Evolutionary conservation across 768 basidiomycete genomes (phyloP).

Genomic region (Boletus tomentosulus): DNA sequence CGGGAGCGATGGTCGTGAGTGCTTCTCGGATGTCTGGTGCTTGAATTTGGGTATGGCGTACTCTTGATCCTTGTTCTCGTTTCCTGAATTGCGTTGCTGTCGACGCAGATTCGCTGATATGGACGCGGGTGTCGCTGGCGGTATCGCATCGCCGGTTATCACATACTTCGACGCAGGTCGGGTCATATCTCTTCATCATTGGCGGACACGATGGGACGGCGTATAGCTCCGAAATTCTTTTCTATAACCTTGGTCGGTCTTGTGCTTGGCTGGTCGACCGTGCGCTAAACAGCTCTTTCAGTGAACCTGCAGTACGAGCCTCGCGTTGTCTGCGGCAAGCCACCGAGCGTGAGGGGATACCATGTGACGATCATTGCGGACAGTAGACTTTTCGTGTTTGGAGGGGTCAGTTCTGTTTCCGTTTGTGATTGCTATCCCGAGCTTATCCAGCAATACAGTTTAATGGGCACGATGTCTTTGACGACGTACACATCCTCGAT

Average conservation of each 20-base stretch:
- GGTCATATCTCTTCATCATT: constrained; percentile 84
- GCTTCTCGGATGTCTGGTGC: constrained; percentile 85
- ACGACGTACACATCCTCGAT: constrained; percentile 84
- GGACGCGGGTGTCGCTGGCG: constrained; percentile 25
- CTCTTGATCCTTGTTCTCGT: background rate
- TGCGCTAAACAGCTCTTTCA: constrained; percentile 26
- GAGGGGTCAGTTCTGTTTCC: constrained; percentile 46
- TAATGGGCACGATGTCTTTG: constrained; percentile 78
- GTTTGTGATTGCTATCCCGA: background rate
- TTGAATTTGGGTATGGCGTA: constrained; percentile 73
- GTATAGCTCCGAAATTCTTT: constrained; percentile 70
- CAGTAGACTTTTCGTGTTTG: constrained; percentile 79
- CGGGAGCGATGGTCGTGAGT: constrained; percentile 86
- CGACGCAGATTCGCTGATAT: constrained; percentile 23
- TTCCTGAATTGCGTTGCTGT: background rate
- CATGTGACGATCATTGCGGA: constrained; percentile 81
- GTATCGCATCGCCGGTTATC: constrained; percentile 58
- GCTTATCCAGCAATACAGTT: constrained; percentile 35
- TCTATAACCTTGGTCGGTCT: constrained; percentile 79
- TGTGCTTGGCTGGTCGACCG: background rate
- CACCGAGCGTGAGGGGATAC: constrained; percentile 77
- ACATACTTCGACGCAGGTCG: constrained; percentile 86
- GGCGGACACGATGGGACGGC: constrained; percentile 83
- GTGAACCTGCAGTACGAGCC: constrained; percentile 83
- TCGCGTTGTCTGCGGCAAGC: constrained; percentile 60